Conservation (phyloP, 1,284 basidiomycete genomes). For the Coniophora puteana region DNA sequence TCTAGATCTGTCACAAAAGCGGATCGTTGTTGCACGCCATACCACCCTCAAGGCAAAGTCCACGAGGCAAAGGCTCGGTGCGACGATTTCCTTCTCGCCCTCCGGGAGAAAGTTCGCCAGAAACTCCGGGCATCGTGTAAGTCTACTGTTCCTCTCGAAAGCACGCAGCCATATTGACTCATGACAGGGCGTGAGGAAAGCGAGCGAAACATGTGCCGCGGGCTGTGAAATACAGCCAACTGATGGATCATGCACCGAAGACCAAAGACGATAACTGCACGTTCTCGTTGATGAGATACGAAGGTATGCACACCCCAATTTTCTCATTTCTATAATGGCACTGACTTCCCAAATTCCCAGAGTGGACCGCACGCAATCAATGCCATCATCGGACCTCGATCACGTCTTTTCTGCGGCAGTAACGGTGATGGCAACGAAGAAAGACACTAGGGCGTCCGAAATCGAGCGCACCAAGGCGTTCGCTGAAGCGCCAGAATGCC, state of each 20-base stretch:
- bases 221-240: constrained; percentile 86
- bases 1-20: constrained; percentile 84
- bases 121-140: too few species aligned
- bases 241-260: constrained; percentile 88
- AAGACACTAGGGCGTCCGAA: constrained; percentile 46
- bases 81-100: too few species aligned
- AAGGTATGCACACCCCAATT: too few species aligned
- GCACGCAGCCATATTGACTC: too few species aligned
- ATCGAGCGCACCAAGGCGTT: constrained; percentile 60
- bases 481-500: constrained; percentile 70
- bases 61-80: too few species aligned
- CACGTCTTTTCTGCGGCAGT: constrained; percentile 67
- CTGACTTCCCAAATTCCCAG: too few species aligned
- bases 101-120: too few species aligned
- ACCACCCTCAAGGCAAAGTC: too few species aligned
- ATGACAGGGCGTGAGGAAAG: constrained; percentile 56
- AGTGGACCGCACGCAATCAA: constrained; percentile 75
- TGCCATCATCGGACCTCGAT: constrained; percentile 81
- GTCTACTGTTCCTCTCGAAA: too few species aligned
- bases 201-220: constrained; percentile 82
- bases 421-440: constrained; percentile 41
- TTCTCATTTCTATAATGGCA: constrained; percentile 11
- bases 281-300: constrained; percentile 80
- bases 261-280: constrained; percentile 71
- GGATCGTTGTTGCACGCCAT: too few species aligned